Percentiles rank a stretch among this genome's conserved stretches.
phyloP scores from a whole-genome alignment of 2,329 filamentous ascomycete genomes.

The Penicillium sp. region DNA sequence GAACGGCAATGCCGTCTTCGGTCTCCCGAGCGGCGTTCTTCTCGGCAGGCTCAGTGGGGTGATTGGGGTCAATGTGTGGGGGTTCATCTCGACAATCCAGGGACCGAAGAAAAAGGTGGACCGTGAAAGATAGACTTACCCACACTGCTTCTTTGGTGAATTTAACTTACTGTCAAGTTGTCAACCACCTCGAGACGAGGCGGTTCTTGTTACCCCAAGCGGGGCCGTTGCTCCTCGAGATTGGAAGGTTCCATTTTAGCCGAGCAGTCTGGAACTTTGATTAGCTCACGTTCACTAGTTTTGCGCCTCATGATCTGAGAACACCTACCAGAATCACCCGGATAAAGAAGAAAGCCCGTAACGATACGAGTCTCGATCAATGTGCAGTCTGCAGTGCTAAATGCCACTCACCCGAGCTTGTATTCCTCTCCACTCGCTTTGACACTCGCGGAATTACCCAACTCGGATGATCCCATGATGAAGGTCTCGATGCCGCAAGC shows the following conservation, averaged over 20 bases:
- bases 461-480: slow-evolving; percentile 1
- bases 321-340: not conserved
- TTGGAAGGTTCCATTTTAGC: not conserved
- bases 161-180: not conserved
- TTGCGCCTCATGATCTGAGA: not conserved
- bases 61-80: not conserved
- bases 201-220: too few species aligned
- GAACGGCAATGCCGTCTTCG: not conserved
- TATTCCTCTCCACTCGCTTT: not conserved
- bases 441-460: not conserved
- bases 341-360: not conserved
- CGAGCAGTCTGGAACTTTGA: not conserved
- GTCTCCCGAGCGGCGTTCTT: not conserved
- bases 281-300: not conserved
- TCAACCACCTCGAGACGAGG: not conserved
- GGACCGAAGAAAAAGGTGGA: not conserved
- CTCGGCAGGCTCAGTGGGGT: not conserved
- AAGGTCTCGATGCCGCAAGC: not conserved
- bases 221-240: not conserved
- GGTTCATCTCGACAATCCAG: not conserved
- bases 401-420: not conserved
- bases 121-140: not conserved
- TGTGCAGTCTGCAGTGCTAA: not conserved
- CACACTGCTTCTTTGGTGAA: not conserved
- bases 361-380: not conserved